A percentile compares a stretch with the other conserved stretches of the same genome.
These are phyloP conservation scores for Flaveria trinervia DNA, from an alignment of 129 eudicot genomes.

Conservation along the genomic window DNA sequence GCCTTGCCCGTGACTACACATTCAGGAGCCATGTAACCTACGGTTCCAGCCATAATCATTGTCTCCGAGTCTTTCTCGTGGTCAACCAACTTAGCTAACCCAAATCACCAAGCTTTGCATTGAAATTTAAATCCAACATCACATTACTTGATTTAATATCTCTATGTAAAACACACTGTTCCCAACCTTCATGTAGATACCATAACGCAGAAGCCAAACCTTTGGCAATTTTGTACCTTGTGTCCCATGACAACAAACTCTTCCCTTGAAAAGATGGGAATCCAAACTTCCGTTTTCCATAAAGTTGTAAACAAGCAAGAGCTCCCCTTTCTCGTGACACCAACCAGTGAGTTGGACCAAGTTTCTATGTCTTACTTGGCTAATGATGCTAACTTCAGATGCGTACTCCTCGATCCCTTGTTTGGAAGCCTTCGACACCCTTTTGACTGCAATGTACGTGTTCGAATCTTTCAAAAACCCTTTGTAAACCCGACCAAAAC, in stretches of 20 bases:
- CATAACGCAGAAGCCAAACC: conserved; percentile 50
- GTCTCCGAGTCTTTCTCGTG: conserved; percentile 49
- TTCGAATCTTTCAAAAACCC: conserved; percentile 37
- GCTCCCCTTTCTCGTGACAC: conserved; percentile 44
- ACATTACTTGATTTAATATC: conserved; percentile 57
- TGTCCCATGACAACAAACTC: conserved; percentile 37
- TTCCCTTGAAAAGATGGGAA: conserved; percentile 40
- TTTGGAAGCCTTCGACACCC: conserved; percentile 39
- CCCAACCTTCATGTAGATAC: conserved; percentile 56
- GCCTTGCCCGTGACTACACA: conserved; percentile 42
- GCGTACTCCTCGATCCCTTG: conserved; percentile 49
- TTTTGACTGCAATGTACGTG: conserved; percentile 38
- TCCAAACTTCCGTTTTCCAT: conserved; percentile 46
- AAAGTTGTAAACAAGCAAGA: conserved; percentile 47
- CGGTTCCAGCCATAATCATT: conserved; percentile 43
- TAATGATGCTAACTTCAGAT: conserved; percentile 50
- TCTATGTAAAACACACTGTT: conserved; percentile 52
- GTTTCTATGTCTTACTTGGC: conserved; percentile 51
- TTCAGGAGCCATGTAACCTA: conserved; percentile 62
- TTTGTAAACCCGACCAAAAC: conserved; percentile 42
- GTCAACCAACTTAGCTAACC: conserved; percentile 50
- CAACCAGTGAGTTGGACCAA: conserved; percentile 56
- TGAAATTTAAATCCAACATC: conserved; percentile 49
- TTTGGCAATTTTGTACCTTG: conserved; percentile 44
- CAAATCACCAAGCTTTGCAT: conserved; percentile 53